These are phyloP conservation scores for Sphaerobolus stellatus DNA, from an alignment of 1,284 basidiomycete species.

Conservation along the genomic window DNA sequence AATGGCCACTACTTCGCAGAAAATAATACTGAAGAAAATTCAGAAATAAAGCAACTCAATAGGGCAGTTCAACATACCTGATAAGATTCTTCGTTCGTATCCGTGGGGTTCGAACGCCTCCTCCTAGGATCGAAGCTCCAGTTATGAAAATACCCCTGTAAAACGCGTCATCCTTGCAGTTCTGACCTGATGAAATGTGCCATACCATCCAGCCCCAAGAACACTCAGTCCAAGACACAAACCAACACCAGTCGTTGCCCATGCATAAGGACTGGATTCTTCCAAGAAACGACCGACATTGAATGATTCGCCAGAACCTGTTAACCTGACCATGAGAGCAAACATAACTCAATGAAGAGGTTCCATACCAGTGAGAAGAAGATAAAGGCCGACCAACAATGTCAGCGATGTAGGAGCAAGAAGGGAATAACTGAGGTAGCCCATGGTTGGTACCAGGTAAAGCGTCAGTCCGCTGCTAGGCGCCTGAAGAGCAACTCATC, in stretches of 20 bases:
- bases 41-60: neutral
- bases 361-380: conserved; percentile 80
- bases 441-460: conserved; percentile 32
- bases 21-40: conserved; percentile 76
- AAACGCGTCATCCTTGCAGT: neutral
- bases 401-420: conserved; percentile 67
- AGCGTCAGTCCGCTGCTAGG: neutral
- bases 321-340: conserved; percentile 3
- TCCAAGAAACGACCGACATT: conserved; percentile 91
- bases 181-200: conserved; percentile 16
- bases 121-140: conserved; percentile 92
- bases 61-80: conserved; percentile 51
- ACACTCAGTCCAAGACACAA: conserved; percentile 94
- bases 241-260: conserved; percentile 89
- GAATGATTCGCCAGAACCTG: conserved; percentile 87
- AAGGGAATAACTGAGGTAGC: conserved; percentile 52
- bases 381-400: conserved; percentile 72
- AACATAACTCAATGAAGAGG: neutral
- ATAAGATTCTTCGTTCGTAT: conserved; percentile 98
- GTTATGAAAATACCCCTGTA: conserved; percentile 97
- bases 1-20: conserved; percentile 98
- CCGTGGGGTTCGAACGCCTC: conserved; percentile 90
- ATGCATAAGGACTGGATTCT: conserved; percentile 90
- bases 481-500: neutral
- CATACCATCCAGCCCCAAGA: conserved; percentile 92